Evolutionary conservation across 495 filamentous ascomycete species (phyloP).

Genomic region (Aspergillus cristatus): DNA sequence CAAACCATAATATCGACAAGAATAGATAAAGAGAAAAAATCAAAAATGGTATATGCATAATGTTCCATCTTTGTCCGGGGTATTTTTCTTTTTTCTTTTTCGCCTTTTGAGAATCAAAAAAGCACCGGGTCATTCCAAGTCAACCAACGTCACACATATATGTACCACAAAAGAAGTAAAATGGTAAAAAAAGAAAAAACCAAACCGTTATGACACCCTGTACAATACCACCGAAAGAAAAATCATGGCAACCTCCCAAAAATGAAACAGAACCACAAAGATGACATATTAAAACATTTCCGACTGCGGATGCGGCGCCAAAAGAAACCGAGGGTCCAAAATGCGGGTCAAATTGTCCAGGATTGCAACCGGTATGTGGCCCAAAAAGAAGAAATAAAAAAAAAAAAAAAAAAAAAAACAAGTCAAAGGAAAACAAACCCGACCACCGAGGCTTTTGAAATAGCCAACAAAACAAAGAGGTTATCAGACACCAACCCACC

Average conservation of each 20-base stretch:
- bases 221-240: slow-evolving; percentile 1
- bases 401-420: slow-evolving; percentile 5
- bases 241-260: slow-evolving; percentile 6
- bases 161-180: slow-evolving; percentile 8
- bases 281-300: slow-evolving; percentile 10
- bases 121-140: slow-evolving; percentile 5
- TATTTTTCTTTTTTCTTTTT: slow-evolving; percentile 14
- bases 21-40: not conserved
- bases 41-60: slow-evolving; percentile 2
- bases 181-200: slow-evolving; percentile 3
- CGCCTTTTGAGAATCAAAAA: slow-evolving; percentile 9
- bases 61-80: slow-evolving; percentile 9
- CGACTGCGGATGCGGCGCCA: not conserved
- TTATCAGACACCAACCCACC: too few species aligned
- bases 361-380: slow-evolving; percentile 2
- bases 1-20: not conserved
- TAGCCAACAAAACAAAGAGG: too few species aligned
- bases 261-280: slow-evolving; percentile 2
- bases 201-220: slow-evolving; percentile 17
- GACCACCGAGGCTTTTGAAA: slow-evolving; percentile 5
- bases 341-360: slow-evolving; percentile 1
- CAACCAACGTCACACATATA: slow-evolving; percentile 4
- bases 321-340: slow-evolving; percentile 6
- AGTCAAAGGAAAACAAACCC: slow-evolving; percentile 7
- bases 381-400: not conserved